A percentile compares a stretch with the other conserved stretches of the same genome.
Conservation (phyloP, 176 grass and related monocot genomes). For the Oryza officinalis region DNA sequence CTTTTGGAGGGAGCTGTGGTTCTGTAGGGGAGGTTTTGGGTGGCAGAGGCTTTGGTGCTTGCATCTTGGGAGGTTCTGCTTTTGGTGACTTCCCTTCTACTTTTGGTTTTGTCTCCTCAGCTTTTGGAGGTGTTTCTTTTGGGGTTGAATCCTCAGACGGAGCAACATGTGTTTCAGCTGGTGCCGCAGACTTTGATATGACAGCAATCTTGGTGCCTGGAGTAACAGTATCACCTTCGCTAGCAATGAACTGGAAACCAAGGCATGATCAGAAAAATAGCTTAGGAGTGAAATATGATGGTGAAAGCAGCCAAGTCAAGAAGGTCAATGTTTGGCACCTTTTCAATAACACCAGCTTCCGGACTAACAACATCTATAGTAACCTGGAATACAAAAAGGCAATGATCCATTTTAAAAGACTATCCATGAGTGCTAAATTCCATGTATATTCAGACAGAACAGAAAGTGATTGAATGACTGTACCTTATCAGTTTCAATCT, state of each 20-base stretch:
- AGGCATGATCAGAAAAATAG: conserved; percentile 20
- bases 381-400: conserved; percentile 56
- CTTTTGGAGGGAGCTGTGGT: conserved; percentile 96
- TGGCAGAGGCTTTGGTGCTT: conserved; percentile 46
- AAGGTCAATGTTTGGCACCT: conserved; percentile 45
- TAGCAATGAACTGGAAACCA: conserved; percentile 63
- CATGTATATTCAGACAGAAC: conserved; percentile 16
- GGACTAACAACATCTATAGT: conserved; percentile 94
- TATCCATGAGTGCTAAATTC: background rate
- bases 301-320: conserved; percentile 16
- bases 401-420: background rate
- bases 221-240: conserved; percentile 95
- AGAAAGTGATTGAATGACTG: background rate
- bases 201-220: conserved; percentile 92
- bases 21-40: conserved; percentile 73
- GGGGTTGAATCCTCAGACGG: conserved; percentile 78
- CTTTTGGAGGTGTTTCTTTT: conserved; percentile 53
- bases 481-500: conserved; percentile 99
- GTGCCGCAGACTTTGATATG: conserved; percentile 85
- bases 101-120: conserved; percentile 53
- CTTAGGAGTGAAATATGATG: background rate
- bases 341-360: conserved; percentile 81
- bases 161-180: conserved; percentile 85
- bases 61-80: conserved; percentile 50
- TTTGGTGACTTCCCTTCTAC: conserved; percentile 51